Evolutionary conservation across 768 basidiomycete species (phyloP).

Genomic region (Kwoniella bestiolae): DNA sequence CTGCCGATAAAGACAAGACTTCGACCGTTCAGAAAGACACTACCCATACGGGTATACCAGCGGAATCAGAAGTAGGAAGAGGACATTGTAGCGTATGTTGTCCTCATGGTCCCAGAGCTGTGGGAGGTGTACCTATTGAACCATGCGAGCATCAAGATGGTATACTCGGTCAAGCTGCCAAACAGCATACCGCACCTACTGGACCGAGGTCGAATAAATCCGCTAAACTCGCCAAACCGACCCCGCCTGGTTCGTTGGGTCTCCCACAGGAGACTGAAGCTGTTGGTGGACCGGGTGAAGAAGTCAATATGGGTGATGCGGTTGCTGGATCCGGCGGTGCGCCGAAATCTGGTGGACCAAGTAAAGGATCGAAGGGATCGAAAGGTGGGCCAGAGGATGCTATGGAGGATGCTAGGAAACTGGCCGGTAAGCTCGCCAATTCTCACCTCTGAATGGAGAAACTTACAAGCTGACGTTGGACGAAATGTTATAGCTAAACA

Average conservation of each 20-base stretch:
- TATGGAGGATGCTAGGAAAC: constrained; percentile 45
- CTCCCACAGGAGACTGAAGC: constrained; percentile 9
- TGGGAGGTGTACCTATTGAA: constrained; percentile 30
- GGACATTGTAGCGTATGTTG: constrained; percentile 48
- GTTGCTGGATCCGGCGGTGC: constrained; percentile 12
- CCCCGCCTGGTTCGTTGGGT: constrained; percentile 10
- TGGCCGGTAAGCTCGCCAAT: constrained; percentile 38
- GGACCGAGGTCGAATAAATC: constrained; percentile 12
- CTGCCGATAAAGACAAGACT: constrained; percentile 4
- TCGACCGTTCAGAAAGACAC: constrained; percentile 7
- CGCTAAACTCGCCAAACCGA: constrained; percentile 5
- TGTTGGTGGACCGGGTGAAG: constrained; percentile 16
- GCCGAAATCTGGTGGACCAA: constrained; percentile 16
- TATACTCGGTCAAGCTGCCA: constrained; percentile 9
- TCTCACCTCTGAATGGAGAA: background rate
- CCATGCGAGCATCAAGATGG: constrained; percentile 47
- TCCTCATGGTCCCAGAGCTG: constrained; percentile 36
- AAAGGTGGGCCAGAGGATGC: constrained; percentile 25
- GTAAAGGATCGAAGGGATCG: constrained; percentile 29
- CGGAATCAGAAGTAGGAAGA: constrained; percentile 32
- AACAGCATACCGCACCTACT: constrained; percentile 10
- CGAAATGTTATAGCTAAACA: constrained; percentile 31
- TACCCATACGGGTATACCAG: constrained; percentile 6
- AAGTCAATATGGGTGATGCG: constrained; percentile 7
- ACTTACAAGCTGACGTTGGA: background rate